Base-by-base conservation (phyloP, 2,329 filamentous ascomycete genomes). In the Harringtonia lauricola region DNA sequence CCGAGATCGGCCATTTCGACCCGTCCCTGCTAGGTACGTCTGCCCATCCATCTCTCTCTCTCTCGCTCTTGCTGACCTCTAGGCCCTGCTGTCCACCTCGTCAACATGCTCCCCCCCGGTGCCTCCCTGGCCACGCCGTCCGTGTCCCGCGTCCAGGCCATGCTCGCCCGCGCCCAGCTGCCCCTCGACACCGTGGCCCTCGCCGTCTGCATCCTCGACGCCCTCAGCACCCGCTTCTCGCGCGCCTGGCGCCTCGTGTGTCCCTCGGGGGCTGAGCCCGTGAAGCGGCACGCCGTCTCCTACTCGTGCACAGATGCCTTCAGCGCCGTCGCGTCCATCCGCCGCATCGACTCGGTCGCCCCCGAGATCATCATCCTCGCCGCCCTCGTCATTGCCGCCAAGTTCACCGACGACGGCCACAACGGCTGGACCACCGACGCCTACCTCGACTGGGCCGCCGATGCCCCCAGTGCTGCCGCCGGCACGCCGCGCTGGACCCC, bases 61-160 rank as follows among this genome's bases (percentile, higher is more conserved):
- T 17, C 17, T 12, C 22, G 21, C 15, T 31, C 15, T 29, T n/a
- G 4, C 7, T 24, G 7, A 26, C 38, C n/a, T 40, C 15, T n/a
- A 83, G 79, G 79, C 47, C 75, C 79, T 42, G 76, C 79, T 49
- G 72, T 77, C 39, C 78, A 82, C 55, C 70, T 83, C 45, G 74
- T 77, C 54, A 81, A 81, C 58, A 71, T 83, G 58, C 71, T 83
- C 44, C 79, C 79, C 12, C 71, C 75, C 10, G 71, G 74, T 13
- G 76, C 77, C 45, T 82, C 79, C 21, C 65, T 81, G 46, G 69
- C 70, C 46, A 64, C 65, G 1, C 69, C 79, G 3, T 82, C 76
- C 1, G 66, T 79, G 26, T 60, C 71, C 30, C 63, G 76, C 39
- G 72, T 82, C 19, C 79, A 82, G 56, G 66, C 68, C 38, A 72